Base-by-base conservation (phyloP, 139 green algal species). In the Auxenochlorella pyrenoidosa region DNA sequence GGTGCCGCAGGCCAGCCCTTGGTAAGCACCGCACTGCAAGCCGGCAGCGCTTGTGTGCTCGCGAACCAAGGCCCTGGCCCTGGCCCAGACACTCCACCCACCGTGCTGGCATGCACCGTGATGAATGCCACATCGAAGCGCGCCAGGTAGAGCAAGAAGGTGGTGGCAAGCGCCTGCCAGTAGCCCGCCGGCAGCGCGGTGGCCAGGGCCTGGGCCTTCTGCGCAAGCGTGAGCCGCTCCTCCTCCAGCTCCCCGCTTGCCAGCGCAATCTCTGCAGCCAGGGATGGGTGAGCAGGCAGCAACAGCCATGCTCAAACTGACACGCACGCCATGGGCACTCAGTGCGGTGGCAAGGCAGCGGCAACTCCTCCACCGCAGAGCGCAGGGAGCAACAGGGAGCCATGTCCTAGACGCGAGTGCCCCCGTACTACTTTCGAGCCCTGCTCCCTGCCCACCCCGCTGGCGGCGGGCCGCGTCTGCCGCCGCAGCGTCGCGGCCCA, bases 111-210 rank as follows among this genome's bases (percentile, higher is more conserved):
- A 30, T 95, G 86, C 26, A 98, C 85, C 1, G 88, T 93, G 54
- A 97, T 90, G 90, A 97, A 98, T 28, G 91, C 94, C 51, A 93
- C 89, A 76, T 98, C 95, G 77, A 98, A 98, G 78, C 95, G 93
- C 1, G 95, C 94, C 86, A 98, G 94, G 90, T 97, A 97, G 24
- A 98, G 92, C 1, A 96, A 72, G 21, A 84, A 87, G 43, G 96
- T 93, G 41, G 96, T 94, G 4, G 79, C 71, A 65, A 97, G 91
- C 16, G 95, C 95, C 88, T 97, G 94, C 89, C 95, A 98, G 91
- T 98, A 98, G 21, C 89, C 94, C 32, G 93, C 92, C 75, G 93
- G 88, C 82, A 98, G 93, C 28, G 93, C 93, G 0, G 40, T 38
- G 5, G 90, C 28, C 36, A 98, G 89, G 21, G 90, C 91, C 68